Percentiles rank a stretch among this genome's conserved stretches.
Evolutionary conservation across 163 green algal species (phyloP).

Genomic region (Prototheca wickerhamii): DNA sequence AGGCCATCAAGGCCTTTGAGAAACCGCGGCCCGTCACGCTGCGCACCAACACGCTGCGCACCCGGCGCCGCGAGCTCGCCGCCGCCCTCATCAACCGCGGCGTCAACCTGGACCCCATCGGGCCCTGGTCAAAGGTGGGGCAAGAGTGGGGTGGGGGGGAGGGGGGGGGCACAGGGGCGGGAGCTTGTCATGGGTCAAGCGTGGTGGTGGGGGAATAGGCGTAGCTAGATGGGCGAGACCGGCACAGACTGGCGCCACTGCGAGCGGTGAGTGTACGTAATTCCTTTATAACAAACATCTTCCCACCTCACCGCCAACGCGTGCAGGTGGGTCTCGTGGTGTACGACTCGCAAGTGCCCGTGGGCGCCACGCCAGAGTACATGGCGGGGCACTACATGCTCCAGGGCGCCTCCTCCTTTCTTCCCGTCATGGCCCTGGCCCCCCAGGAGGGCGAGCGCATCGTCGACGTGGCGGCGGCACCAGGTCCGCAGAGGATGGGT

Average conservation of each 20-base stretch:
- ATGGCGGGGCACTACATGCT: constrained; percentile 99
- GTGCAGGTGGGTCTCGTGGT: constrained; percentile 92
- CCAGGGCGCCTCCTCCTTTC: constrained; percentile 93
- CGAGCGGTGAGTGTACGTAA: no score
- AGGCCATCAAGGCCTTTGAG: constrained; percentile 70
- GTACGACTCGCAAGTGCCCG: constrained; percentile 92
- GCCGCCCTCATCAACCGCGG: constrained; percentile 89
- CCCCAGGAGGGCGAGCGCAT: constrained; percentile 83
- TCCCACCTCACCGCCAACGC: no score
- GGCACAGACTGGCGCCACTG: no score
- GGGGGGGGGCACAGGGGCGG: neutral
- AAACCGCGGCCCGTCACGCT: constrained; percentile 78
- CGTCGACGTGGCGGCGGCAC: constrained; percentile 91
- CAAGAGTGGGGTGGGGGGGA: neutral
- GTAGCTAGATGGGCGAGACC: no score
- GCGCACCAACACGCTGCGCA: constrained; percentile 92
- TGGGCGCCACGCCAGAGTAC: constrained; percentile 98
- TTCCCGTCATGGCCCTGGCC: constrained; percentile 94
- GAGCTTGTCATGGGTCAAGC: no score
- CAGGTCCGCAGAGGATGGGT: constrained; percentile 25
- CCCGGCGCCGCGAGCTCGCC: constrained; percentile 84
- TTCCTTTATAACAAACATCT: no score
- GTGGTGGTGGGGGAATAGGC: no score
- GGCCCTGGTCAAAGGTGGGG: constrained; percentile 86
- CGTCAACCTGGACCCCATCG: constrained; percentile 96